Percentiles rank a stretch among this genome's conserved stretches.
Conservation (phyloP, 1,284 basidiomycete genomes). For the Xanthoconium separans region DNA sequence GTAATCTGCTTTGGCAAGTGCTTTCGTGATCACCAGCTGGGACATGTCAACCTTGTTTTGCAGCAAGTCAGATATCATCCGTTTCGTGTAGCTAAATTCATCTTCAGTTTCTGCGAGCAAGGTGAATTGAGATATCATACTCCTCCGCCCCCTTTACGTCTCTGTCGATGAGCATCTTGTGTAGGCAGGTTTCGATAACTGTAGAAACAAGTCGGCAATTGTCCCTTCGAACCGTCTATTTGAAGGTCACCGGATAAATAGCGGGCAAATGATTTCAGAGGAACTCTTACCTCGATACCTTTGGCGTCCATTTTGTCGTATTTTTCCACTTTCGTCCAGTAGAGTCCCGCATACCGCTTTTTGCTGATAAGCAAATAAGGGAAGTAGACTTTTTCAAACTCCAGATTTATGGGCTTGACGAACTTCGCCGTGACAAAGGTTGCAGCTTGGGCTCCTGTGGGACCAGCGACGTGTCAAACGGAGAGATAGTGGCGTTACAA, state of each 20-base stretch:
- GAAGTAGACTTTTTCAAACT: conserved; percentile 98
- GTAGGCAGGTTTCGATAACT: conserved; percentile 93
- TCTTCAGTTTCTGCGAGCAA: conserved; percentile 7
- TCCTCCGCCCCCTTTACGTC: conserved; percentile 91
- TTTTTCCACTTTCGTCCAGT: conserved; percentile 92
- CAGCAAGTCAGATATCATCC: conserved; percentile 86
- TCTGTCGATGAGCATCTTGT: conserved; percentile 94
- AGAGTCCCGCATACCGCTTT: conserved; percentile 94
- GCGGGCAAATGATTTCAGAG: neutral
- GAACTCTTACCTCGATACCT: conserved; percentile 82
- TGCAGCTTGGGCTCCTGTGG: conserved; percentile 87
- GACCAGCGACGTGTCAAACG: neutral
- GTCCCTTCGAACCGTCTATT: conserved; percentile 90
- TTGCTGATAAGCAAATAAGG: conserved; percentile 96
- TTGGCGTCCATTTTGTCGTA: conserved; percentile 99
- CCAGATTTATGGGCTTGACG: conserved; percentile 92
- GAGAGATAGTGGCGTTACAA: neutral
- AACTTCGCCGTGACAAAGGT: conserved; percentile 91
- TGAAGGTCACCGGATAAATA: neutral
- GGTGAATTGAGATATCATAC: conserved; percentile 43
- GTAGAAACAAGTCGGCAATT: conserved; percentile 95
- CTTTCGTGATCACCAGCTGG: conserved; percentile 96
- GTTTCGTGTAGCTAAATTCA: conserved; percentile 81
- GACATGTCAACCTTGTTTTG: conserved; percentile 98
- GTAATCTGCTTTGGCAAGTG: conserved; percentile 87